phyloP scores from a whole-genome alignment of 2,329 filamentous ascomycete genomes.

The Alternaria alternata region DNA sequence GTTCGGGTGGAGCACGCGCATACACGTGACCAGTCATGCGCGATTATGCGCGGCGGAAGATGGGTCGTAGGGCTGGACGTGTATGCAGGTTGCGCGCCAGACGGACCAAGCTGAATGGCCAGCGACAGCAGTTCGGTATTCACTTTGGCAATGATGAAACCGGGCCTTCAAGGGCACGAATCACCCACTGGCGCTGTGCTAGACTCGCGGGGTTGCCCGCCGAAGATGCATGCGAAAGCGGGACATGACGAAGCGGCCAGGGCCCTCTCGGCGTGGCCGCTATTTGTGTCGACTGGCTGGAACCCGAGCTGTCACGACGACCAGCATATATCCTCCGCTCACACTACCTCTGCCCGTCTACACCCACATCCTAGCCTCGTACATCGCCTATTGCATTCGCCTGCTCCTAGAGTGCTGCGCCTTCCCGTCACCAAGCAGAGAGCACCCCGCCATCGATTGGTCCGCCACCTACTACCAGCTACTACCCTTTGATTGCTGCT shows the following conservation, averaged over 20 bases:
- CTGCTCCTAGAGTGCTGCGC: conserved; percentile 11
- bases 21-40: conserved; percentile 12
- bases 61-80: conserved; percentile 21
- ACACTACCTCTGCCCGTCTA: background rate
- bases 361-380: background rate
- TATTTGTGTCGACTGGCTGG: conserved; percentile 10
- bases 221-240: conserved; percentile 8
- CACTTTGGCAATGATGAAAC: background rate
- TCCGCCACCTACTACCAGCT: conserved; percentile 22
- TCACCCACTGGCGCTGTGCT: conserved; percentile 10
- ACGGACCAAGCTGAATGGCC: conserved; percentile 33
- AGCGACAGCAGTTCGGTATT: conserved; percentile 20
- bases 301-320: conserved; percentile 15
- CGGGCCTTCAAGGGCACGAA: conserved; percentile 2
- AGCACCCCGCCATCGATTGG: conserved; percentile 31
- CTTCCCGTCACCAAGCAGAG: conserved; percentile 3
- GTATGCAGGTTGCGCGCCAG: conserved; percentile 31
- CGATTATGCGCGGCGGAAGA: conserved; percentile 13
- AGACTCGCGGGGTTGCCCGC: conserved; percentile 15
- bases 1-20: conserved; percentile 15
- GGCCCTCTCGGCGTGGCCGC: conserved; percentile 17
- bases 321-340: conserved; percentile 10
- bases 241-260: conserved; percentile 15
- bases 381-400: background rate
- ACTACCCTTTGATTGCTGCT: conserved; percentile 21